Percentiles rank a stretch among this genome's conserved stretches.
These are phyloP conservation scores for Hypoxylon subgilvum DNA, from an alignment of 495 filamentous ascomycete species.

Conservation along the genomic window DNA sequence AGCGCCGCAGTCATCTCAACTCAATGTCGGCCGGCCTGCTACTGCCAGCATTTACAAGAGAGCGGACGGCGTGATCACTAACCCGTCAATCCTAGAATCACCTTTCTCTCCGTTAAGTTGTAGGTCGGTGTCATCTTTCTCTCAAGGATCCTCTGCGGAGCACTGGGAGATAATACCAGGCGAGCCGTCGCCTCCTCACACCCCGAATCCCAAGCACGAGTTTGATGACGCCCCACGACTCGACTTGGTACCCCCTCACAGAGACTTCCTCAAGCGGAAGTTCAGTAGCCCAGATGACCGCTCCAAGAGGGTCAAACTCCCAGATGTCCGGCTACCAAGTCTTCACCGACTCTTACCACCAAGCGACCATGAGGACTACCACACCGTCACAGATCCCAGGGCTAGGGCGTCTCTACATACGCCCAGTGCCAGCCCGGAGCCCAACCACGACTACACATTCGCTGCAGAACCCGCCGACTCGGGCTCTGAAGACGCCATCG, in stretches of 20 bases:
- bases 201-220: constrained; percentile 20
- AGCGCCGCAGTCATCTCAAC: constrained; percentile 14
- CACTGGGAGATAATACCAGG: constrained; percentile 21
- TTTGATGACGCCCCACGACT: constrained; percentile 13
- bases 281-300: neutral
- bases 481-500: constrained; percentile 27
- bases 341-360: constrained; percentile 8
- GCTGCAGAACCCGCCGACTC: neutral
- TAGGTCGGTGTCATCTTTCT: constrained; percentile 32
- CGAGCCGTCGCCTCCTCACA: constrained; percentile 17
- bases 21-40: constrained; percentile 1
- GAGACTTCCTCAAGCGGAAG: constrained; percentile 8
- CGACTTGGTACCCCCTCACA: constrained; percentile 4
- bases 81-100: neutral
- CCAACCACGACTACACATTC: constrained; percentile 4
- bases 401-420: neutral
- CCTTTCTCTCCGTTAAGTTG: constrained; percentile 25
- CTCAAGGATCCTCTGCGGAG: constrained; percentile 13
- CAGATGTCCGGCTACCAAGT: constrained; percentile 7
- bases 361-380: neutral
- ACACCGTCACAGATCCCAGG: neutral
- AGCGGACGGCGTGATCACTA: neutral
- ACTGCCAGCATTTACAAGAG: neutral
- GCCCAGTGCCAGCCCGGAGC: constrained; percentile 22
- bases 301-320: constrained; percentile 8